phyloP scores from a whole-genome alignment of 2,329 filamentous ascomycete genomes.

The Macrophomina phaseolina region DNA sequence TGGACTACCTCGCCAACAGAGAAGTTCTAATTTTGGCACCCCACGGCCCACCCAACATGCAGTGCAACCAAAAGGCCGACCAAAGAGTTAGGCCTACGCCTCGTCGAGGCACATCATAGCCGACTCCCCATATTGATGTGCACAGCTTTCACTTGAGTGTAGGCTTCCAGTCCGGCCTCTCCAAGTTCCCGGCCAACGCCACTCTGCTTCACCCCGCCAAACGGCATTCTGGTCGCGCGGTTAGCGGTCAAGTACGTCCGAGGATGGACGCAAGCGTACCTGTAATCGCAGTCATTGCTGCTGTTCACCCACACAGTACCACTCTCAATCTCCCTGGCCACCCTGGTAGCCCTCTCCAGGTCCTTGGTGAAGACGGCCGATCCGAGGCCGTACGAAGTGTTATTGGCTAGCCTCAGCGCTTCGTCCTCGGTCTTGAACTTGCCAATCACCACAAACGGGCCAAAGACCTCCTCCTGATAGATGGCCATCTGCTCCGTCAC shows the following conservation, averaged over 20 bases:
- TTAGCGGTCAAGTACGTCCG: conserved; percentile 34
- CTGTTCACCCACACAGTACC: conserved; percentile 61
- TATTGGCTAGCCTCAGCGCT: conserved; percentile 56
- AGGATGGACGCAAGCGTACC: not conserved
- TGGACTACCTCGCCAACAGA: too few species aligned
- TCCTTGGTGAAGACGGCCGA: conserved; percentile 61
- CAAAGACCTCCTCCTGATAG: conserved; percentile 66
- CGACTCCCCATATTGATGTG: conserved; percentile 52
- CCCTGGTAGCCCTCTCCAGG: conserved; percentile 49
- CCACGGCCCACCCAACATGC: too few species aligned
- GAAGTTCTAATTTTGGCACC: too few species aligned
- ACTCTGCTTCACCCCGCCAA: conserved; percentile 48
- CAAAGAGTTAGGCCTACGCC: too few species aligned
- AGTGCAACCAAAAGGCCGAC: too few species aligned
- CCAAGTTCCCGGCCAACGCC: conserved; percentile 53
- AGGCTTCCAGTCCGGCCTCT: conserved; percentile 64
- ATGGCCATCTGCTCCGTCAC: conserved; percentile 61
- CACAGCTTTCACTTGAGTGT: conserved; percentile 63
- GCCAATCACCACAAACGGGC: conserved; percentile 66
- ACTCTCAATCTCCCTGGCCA: conserved; percentile 53
- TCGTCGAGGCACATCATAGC: conserved; percentile 6
- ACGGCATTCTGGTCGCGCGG: conserved; percentile 43
- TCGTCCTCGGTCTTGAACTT: conserved; percentile 63
- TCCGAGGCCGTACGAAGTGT: conserved; percentile 57
- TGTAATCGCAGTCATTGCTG: conserved; percentile 38